phyloP scores from a whole-genome alignment of 495 filamentous ascomycete species.

The Trypethelium eluteriae region DNA sequence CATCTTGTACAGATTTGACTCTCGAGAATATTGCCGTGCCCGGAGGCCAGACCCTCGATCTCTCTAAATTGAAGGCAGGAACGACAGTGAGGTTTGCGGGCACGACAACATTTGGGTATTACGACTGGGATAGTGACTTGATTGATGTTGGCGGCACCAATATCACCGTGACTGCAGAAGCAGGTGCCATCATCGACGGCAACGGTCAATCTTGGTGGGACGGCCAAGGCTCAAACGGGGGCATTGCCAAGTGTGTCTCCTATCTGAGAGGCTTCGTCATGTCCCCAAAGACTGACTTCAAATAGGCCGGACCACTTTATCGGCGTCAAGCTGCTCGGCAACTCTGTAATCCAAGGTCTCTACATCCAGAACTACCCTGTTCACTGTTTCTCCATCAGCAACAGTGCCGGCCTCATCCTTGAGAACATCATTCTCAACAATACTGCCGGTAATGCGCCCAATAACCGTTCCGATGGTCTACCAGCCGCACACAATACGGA shows the following conservation, averaged over 20 bases:
- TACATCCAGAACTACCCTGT: constrained; percentile 54
- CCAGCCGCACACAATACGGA: constrained; percentile 41
- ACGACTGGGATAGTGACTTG: constrained; percentile 48
- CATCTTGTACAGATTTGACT: constrained; percentile 24
- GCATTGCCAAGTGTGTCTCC: constrained; percentile 41
- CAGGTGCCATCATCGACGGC: constrained; percentile 40
- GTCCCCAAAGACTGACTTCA: constrained; percentile 18
- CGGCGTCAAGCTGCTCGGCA: constrained; percentile 35
- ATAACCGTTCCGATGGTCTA: constrained; percentile 31
- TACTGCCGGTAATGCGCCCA: constrained; percentile 39
- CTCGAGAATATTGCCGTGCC: constrained; percentile 45
- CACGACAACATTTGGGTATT: constrained; percentile 47
- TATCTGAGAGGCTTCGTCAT: constrained; percentile 2
- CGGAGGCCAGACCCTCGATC: constrained; percentile 46
- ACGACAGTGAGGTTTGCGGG: constrained; percentile 47
- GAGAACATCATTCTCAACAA: constrained; percentile 52
- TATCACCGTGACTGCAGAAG: constrained; percentile 39
- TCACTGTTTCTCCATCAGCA: constrained; percentile 52
- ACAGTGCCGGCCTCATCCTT: constrained; percentile 44
- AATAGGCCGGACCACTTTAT: constrained; percentile 46
- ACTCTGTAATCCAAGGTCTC: constrained; percentile 39
- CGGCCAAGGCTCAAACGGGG: constrained; percentile 46
- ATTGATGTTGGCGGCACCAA: constrained; percentile 42
- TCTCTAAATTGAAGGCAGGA: constrained; percentile 40
- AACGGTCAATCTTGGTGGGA: constrained; percentile 49